phyloP scores from a whole-genome alignment of 257 asterid species.

The Phtheirospermum japonicum region DNA sequence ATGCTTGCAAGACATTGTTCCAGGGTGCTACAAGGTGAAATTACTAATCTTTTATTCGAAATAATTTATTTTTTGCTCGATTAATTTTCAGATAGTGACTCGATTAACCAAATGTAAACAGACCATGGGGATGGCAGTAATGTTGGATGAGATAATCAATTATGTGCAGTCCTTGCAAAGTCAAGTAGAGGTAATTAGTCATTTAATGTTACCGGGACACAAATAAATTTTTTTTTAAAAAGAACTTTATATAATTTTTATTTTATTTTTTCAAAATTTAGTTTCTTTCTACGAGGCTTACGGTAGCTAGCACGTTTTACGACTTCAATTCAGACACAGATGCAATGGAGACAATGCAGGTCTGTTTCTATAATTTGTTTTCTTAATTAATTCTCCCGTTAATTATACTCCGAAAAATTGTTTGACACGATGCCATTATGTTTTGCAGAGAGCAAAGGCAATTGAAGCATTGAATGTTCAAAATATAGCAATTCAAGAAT shows the following conservation, averaged over 20 bases:
- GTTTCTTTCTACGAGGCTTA: conserved; percentile 58
- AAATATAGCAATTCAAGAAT: conserved; percentile 24
- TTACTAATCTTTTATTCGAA: background rate
- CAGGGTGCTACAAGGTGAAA: conserved; percentile 86
- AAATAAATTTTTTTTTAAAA: background rate
- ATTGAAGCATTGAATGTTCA: conserved; percentile 52
- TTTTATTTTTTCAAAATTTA: background rate
- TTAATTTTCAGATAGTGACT: too few species aligned
- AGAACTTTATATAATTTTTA: background rate
- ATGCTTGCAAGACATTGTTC: conserved; percentile 89
- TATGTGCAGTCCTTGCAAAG: conserved; percentile 87
- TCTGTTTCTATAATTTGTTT: background rate
- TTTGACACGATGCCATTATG: background rate
- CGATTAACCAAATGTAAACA: conserved; percentile 10
- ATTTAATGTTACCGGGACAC: too few species aligned
- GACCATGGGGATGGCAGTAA: conserved; percentile 96
- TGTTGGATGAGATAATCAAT: conserved; percentile 90
- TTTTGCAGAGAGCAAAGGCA: conserved; percentile 57
- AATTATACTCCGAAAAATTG: background rate
- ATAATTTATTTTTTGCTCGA: too few species aligned
- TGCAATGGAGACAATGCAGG: conserved; percentile 35
- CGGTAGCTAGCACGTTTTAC: conserved; percentile 56
- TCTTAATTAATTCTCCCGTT: background rate
- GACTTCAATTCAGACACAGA: conserved; percentile 52
- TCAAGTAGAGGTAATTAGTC: conserved; percentile 76